A percentile compares a stretch with the other conserved stretches of the same genome.
Evolutionary conservation across 768 basidiomycete genomes (phyloP).

Genomic region (Boletus edulis): DNA sequence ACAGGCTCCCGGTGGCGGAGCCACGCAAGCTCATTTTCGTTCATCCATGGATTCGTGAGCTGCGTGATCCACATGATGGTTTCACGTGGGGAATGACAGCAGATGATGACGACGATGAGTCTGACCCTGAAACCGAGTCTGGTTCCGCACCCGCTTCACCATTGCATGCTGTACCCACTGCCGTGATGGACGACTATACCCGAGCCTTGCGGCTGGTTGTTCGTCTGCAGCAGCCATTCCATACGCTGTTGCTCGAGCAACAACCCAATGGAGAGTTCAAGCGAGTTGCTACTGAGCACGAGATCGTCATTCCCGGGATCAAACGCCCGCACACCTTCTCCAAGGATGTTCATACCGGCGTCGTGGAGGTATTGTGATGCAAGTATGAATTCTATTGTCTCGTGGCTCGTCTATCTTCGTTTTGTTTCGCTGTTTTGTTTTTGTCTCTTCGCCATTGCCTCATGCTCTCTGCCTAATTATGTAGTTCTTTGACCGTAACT

Average conservation of each 20-base stretch:
- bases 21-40: background rate
- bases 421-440: too few species aligned
- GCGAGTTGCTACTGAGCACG: background rate
- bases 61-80: background rate
- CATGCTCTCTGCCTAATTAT: too few species aligned
- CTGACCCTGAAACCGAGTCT: background rate
- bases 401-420: too few species aligned
- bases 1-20: background rate
- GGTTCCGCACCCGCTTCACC: background rate
- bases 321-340: background rate
- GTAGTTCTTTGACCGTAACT: too few species aligned
- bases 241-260: background rate
- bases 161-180: background rate
- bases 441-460: too few species aligned
- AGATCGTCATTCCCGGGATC: background rate
- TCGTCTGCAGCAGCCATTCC: background rate
- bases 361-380: background rate
- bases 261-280: background rate
- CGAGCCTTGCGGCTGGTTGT: background rate
- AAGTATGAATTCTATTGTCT: too few species aligned
- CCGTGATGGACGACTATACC: background rate
- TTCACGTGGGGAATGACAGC: background rate
- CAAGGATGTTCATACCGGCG: background rate
- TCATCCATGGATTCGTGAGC: conserved; percentile 1
- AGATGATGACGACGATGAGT: background rate